phyloP scores from a whole-genome alignment of 495 filamentous ascomycete genomes.

The Neurospora sp. region DNA sequence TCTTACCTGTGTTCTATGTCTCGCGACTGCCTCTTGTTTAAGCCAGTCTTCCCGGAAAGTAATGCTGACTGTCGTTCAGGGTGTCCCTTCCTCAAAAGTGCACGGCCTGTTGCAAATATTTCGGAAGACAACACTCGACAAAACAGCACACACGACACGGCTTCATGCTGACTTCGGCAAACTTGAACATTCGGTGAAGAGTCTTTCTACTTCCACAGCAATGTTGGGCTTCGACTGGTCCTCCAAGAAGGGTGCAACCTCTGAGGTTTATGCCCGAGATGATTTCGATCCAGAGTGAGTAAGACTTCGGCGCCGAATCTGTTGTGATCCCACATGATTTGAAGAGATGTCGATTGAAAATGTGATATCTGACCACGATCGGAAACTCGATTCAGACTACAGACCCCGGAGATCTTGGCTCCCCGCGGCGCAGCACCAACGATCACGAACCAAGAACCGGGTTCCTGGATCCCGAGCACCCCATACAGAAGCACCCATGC shows the following conservation, averaged over 20 bases:
- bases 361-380: constrained; percentile 15
- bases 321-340: background rate
- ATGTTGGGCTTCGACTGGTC: background rate
- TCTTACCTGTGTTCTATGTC: background rate
- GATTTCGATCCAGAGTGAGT: background rate
- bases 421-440: background rate
- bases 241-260: background rate
- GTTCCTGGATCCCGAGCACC: background rate
- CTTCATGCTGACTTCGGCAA: background rate
- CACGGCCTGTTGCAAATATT: background rate
- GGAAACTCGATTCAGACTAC: background rate
- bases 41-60: background rate
- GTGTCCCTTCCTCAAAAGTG: background rate
- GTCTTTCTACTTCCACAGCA: background rate
- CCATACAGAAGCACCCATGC: background rate
- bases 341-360: background rate
- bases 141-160: background rate
- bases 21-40: background rate
- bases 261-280: background rate
- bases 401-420: background rate
- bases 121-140: background rate
- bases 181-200: background rate
- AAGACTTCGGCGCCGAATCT: background rate
- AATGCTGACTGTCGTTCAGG: background rate
- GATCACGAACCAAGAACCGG: constrained; percentile 4